Evolutionary conservation across 352 stramenopile species (phyloP), one percentile per base, ranked within the genome.

Genomic region (Pythium sp.): DNA sequence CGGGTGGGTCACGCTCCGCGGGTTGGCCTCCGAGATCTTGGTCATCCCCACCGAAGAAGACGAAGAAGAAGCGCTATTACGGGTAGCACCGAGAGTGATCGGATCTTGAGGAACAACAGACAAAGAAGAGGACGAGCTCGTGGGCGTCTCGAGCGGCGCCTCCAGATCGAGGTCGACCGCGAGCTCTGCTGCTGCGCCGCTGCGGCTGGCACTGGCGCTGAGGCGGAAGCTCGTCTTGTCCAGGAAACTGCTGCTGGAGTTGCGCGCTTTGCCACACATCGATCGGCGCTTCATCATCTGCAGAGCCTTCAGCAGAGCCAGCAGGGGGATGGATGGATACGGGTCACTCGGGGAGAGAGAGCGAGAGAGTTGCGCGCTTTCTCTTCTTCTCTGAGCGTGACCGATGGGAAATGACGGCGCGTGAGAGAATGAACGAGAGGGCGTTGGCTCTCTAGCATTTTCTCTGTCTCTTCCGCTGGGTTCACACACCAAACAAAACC

Each of bases 21-120:
- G 36, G 43, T 72, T 61, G 57, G 55, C 57, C 38, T 65, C 65
- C 1, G 65, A 38, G 57, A 70, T 47, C 12, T 57, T 65, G 12
- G 47, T 62, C n/a, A 36, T 34, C 36, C 9, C 53, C 53, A 24
- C 34, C 14, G 53, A 6, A 38, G 11, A 15, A n/a, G n/a, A n/a
- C n/a, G n/a, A n/a, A n/a, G n/a, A n/a, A n/a, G n/a, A n/a, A n/a
- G n/a, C n/a, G n/a, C n/a, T n/a, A n/a, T n/a, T n/a, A n/a, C n/a
- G n/a, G n/a, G n/a, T n/a, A n/a, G n/a, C n/a, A n/a, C n/a, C n/a
- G n/a, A n/a, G n/a, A n/a, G n/a, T n/a, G n/a, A n/a, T n/a, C n/a
- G n/a, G n/a, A n/a, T n/a, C n/a, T n/a, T n/a, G n/a, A n/a, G 18
- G 34, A 22, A 49, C 28, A 26, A 38, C n/a, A n/a, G 36, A 28